These are phyloP conservation scores for Kazachstania martiniae DNA, from an alignment of 805 yeast genomes.

Conservation along the genomic window DNA sequence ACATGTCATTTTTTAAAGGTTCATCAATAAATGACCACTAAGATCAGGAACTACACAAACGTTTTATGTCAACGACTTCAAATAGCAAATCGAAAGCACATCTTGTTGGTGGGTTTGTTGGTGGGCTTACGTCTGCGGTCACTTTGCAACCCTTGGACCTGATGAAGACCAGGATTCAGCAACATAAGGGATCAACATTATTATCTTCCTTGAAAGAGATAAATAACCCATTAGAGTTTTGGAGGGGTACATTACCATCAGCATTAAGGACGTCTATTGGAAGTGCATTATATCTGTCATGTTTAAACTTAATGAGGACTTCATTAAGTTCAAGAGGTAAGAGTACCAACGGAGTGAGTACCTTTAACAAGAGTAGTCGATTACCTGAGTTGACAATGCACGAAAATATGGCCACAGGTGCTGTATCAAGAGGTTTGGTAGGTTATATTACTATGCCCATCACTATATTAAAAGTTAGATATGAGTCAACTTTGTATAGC, in stretches of 20 bases:
- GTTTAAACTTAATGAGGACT: slow-evolving; percentile 52
- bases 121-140: slow-evolving; percentile 76
- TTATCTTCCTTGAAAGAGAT: slow-evolving; percentile 31
- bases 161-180: slow-evolving; percentile 80
- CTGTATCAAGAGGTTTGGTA: slow-evolving; percentile 64
- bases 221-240: slow-evolving; percentile 36
- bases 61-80: no score
- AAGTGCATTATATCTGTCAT: slow-evolving; percentile 73
- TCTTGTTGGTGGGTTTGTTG: slow-evolving; percentile 68
- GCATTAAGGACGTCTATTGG: slow-evolving; percentile 86
- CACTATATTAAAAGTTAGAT: slow-evolving; percentile 81
- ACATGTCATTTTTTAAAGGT: no score
- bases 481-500: slow-evolving; percentile 68
- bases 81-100: slow-evolving; percentile 31
- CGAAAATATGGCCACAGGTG: slow-evolving; percentile 70
- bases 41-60: no score
- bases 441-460: slow-evolving; percentile 92
- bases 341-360: not conserved
- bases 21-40: no score
- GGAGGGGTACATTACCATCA: slow-evolving; percentile 94
- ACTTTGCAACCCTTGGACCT: slow-evolving; percentile 82
- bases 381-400: slow-evolving; percentile 63
- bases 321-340: slow-evolving; percentile 33
- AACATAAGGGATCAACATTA: slow-evolving; percentile 29
- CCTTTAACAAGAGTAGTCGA: slow-evolving; percentile 25